A percentile compares a stretch with the other conserved stretches of the same genome.
phyloP scores from a whole-genome alignment of 352 stramenopile genomes.

The Phytophthora capsici region DNA sequence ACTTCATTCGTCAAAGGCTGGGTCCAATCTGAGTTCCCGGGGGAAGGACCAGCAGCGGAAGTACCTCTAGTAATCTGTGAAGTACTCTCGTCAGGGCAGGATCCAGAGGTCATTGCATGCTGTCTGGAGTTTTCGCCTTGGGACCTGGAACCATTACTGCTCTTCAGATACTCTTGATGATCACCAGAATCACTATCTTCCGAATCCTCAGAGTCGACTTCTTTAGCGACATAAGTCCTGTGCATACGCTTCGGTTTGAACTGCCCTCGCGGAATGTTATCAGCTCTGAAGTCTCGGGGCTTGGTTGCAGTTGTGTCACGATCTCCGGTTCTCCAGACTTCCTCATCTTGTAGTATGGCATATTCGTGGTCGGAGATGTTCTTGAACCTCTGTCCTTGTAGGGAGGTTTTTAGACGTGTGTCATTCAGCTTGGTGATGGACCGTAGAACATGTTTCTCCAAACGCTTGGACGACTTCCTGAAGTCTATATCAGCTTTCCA shows the following conservation, averaged over 20 bases:
- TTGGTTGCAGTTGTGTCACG: not conserved
- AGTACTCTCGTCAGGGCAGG: too few species aligned
- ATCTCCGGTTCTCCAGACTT: not conserved
- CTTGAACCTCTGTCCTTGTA: constrained; percentile 1
- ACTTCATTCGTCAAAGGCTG: not conserved
- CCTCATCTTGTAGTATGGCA: not conserved
- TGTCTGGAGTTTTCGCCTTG: not conserved
- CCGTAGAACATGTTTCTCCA: not conserved
- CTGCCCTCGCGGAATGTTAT: not conserved
- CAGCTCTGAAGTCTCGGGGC: not conserved
- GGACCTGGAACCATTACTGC: too few species aligned
- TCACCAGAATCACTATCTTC: not conserved
- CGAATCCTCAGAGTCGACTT: not conserved
- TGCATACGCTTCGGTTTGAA: not conserved
- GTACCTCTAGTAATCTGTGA: not conserved
- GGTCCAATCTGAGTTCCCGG: too few species aligned
- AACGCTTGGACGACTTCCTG: not conserved
- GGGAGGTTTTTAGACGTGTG: not conserved
- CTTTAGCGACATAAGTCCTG: not conserved
- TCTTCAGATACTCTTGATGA: too few species aligned
- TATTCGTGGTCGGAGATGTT: not conserved
- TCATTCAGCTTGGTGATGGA: constrained; percentile 3
- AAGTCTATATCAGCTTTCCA: not conserved
- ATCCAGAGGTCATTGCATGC: too few species aligned
- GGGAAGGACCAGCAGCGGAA: too few species aligned